Percentiles rank a stretch among this genome's conserved stretches.
phyloP scores from a whole-genome alignment of 2,329 filamentous ascomycete species.

The Neopestalotiopsis sp. region DNA sequence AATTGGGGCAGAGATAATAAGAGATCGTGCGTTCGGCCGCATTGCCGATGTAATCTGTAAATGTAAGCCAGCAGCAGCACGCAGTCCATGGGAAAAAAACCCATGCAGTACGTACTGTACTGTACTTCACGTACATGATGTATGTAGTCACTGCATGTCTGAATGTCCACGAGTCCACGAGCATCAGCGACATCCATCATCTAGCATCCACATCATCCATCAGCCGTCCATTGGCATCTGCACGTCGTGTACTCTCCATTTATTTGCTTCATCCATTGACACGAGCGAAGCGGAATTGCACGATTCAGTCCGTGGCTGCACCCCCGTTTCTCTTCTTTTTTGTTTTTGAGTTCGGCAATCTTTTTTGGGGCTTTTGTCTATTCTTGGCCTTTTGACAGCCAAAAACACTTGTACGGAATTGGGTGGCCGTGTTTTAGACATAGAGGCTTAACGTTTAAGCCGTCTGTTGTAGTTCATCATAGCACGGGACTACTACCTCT shows the following conservation, averaged over 20 bases:
- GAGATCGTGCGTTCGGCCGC: not conserved
- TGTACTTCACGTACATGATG: not conserved
- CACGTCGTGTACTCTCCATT: not conserved
- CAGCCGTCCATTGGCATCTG: not conserved
- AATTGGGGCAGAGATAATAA: not conserved
- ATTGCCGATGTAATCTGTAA: not conserved
- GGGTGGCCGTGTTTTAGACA: not conserved
- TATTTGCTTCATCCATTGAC: conserved; percentile 1
- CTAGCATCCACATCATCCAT: too few species aligned
- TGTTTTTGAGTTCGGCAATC: not conserved
- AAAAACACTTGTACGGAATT: not conserved
- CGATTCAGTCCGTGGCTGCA: not conserved
- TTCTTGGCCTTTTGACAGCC: not conserved
- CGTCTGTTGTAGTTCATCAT: not conserved
- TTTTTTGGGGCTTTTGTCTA: not conserved
- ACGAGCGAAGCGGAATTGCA: not conserved
- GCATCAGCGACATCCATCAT: not conserved
- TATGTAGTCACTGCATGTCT: not conserved
- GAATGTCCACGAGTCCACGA: not conserved
- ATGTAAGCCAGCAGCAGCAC: not conserved
- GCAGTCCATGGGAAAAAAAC: too few species aligned
- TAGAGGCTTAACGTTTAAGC: not conserved
- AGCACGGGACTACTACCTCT: not conserved
- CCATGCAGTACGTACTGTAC: not conserved
- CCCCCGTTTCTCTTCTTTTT: not conserved